Base-by-base conservation (phyloP, 1,284 basidiomycete genomes). In the Cutaneotrichosporon cyanovorans region DNA sequence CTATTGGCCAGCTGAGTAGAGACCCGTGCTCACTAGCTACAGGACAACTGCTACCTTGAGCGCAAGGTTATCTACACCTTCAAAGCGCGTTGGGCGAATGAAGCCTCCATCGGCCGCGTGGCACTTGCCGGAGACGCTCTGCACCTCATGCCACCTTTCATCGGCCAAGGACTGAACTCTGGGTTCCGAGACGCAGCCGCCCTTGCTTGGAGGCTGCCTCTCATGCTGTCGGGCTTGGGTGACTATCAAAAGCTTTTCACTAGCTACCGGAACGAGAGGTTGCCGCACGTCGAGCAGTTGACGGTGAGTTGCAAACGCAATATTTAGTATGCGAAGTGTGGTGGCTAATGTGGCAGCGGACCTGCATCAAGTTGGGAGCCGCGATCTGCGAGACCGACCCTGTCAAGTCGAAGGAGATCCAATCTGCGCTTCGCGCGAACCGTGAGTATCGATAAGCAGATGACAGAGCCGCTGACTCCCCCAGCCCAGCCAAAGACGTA, bases 131-230 rank as follows among this genome's bases (percentile, higher is more conserved):
- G 50, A 16, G 51, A 58, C 37, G 33, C 53, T 10, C 38, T 53
- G 30, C 56, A 55, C 39, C 50, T 51, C 6, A 58, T 58, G 56
- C 53, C 56, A 2, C 56, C 56, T 7, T 58, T 58, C 42, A 55
- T 58, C 36, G 56, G 56, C 10, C 56, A 58, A 37, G 56, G 56
- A 15, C 42, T 58, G 19, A 58, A 58, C 44, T 55, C 53, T 4
- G 56, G 56, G 5, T 55, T 58, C 42, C 48, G 56, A 4, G 56
- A 58, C 35, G 50, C 56, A 1, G 51, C 36, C 2, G 53, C 53
- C 5, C 40, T 58, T 3, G 56, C 48, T 0, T 58, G 56, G 56
- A 28, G 56, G 4, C 34, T 58, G 2, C 50, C 48, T 2, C 43
- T 55, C 14, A 46, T 55, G 4, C 37, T 58, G 12, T 38, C 35